Evolutionary conservation across 805 yeast genomes (phyloP).

Genomic region (Lachancea kluyveri): DNA sequence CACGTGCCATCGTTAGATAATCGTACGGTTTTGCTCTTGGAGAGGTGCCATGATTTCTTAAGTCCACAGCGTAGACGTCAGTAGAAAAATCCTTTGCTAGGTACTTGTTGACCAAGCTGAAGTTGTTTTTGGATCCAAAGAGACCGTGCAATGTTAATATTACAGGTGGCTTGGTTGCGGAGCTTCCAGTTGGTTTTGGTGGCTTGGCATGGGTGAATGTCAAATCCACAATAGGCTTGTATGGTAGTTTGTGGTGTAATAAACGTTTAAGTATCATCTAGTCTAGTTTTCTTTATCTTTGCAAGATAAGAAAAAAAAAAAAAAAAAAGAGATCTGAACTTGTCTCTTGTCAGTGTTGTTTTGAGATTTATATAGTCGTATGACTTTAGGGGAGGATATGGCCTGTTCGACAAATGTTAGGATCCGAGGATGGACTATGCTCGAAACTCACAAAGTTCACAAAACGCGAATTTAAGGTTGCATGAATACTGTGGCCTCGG

Average conservation of each 20-base stretch:
- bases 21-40: constrained; percentile 39
- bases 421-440: no score
- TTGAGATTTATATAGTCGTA: no score
- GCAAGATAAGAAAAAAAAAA: no score
- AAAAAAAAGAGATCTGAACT: no score
- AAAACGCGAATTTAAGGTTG: no score
- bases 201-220: constrained; percentile 11
- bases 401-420: no score
- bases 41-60: constrained; percentile 52
- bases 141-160: constrained; percentile 47
- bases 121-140: constrained; percentile 44
- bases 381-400: no score
- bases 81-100: constrained; percentile 29
- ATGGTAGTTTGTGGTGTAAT: constrained; percentile 10
- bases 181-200: background rate
- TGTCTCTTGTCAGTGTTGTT: no score
- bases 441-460: no score
- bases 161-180: constrained; percentile 26
- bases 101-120: constrained; percentile 33
- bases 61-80: constrained; percentile 40
- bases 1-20: constrained; percentile 39
- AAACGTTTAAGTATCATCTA: constrained; percentile 7
- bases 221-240: constrained; percentile 19
- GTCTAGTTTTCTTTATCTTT: no score
- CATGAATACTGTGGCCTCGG: no score